Evolutionary conservation across 2,329 filamentous ascomycete genomes (phyloP).

Genomic region (Rhinocladiella mackenziei): DNA sequence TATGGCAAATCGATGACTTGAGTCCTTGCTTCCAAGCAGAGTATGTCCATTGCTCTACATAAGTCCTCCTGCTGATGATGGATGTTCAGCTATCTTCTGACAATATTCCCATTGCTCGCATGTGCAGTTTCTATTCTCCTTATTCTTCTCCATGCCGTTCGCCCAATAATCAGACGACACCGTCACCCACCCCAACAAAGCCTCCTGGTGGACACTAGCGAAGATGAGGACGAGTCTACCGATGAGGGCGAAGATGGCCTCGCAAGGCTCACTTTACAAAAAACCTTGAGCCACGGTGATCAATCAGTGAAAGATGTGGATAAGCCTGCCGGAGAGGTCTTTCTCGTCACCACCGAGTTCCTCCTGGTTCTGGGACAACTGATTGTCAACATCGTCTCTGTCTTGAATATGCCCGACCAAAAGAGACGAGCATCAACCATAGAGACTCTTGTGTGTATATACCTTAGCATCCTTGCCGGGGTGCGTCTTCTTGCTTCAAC

Average conservation of each 20-base stretch:
- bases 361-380: slow-evolving; percentile 69
- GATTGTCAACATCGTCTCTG: slow-evolving; percentile 59
- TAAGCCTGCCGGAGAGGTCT: slow-evolving; percentile 67
- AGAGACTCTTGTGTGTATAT: slow-evolving; percentile 72
- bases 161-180: slow-evolving; percentile 4
- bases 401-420: slow-evolving; percentile 2
- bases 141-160: slow-evolving; percentile 9
- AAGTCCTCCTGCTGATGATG: slow-evolving; percentile 4
- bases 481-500: slow-evolving; percentile 65
- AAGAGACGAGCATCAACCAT: slow-evolving; percentile 35
- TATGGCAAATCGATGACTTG: slow-evolving; percentile 61
- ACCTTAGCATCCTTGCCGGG: slow-evolving; percentile 69
- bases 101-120: slow-evolving; percentile 70
- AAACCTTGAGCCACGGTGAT: slow-evolving; percentile 49
- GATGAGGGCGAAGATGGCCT: slow-evolving; percentile 50
- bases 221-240: slow-evolving; percentile 49
- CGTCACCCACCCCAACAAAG: slow-evolving; percentile 24
- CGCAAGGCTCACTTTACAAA: slow-evolving; percentile 50
- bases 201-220: slow-evolving; percentile 47
- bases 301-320: slow-evolving; percentile 63
- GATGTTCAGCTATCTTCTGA: slow-evolving; percentile 65
- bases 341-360: slow-evolving; percentile 69
- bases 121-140: slow-evolving; percentile 64
- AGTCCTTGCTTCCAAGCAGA: slow-evolving; percentile 58
- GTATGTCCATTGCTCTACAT: slow-evolving; percentile 35